Percentiles rank a stretch among this genome's conserved stretches.
Conservation (phyloP, 2,329 filamentous ascomycete genomes). For the Xylaria polymorpha region DNA sequence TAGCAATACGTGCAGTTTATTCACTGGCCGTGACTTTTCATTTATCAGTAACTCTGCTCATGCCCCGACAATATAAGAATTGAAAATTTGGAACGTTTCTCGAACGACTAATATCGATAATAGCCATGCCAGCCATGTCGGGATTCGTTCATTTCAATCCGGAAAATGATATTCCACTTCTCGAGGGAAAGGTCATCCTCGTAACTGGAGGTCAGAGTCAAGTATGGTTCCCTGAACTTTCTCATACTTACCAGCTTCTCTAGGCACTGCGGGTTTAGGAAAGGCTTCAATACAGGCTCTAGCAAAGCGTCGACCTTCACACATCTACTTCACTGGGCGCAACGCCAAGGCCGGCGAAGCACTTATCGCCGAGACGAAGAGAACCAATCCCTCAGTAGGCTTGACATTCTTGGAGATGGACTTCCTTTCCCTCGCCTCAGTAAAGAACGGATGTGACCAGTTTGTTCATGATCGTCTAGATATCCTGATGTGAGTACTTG, state of each 20-base stretch:
- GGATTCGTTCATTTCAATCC: slow-evolving; percentile 47
- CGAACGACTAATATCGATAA: background rate
- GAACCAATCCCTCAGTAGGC: slow-evolving; percentile 38
- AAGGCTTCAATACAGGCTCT: slow-evolving; percentile 55
- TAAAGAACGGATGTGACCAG: slow-evolving; percentile 51
- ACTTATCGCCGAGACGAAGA: slow-evolving; percentile 53
- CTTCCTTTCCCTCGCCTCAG: slow-evolving; percentile 54
- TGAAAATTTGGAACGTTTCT: background rate
- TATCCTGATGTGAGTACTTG: slow-evolving; percentile 52
- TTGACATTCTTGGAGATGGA: slow-evolving; percentile 55
- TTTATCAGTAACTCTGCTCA: background rate
- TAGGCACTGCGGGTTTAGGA: slow-evolving; percentile 57
- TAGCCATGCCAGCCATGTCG: slow-evolving; percentile 35
- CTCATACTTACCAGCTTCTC: background rate
- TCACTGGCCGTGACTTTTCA: background rate
- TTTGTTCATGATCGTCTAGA: slow-evolving; percentile 55
- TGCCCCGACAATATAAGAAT: background rate
- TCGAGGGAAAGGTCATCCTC: slow-evolving; percentile 54
- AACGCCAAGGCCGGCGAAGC: slow-evolving; percentile 57
- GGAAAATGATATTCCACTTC: slow-evolving; percentile 52
- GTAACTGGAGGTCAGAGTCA: slow-evolving; percentile 54
- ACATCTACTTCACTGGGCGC: slow-evolving; percentile 66
- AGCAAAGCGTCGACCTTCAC: slow-evolving; percentile 57
- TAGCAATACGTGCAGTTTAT: background rate
- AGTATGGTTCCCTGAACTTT: background rate